Conservation (phyloP, 192 early-diverging fungal species). For the Phlyctochytrium bullatum region DNA sequence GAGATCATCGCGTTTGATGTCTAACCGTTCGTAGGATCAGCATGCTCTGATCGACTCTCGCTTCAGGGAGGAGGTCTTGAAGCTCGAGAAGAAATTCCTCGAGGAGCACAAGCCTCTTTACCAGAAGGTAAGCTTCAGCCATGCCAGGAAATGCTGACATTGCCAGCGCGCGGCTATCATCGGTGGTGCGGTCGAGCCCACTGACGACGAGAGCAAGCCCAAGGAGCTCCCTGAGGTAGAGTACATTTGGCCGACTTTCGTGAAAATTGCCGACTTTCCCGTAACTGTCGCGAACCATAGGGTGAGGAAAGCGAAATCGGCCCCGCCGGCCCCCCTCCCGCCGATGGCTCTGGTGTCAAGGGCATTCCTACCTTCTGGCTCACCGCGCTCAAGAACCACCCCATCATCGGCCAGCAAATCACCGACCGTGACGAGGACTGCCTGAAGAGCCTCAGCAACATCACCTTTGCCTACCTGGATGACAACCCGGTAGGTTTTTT, state of each 20-base stretch:
- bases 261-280: too few species aligned
- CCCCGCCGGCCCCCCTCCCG: conserved; percentile 2
- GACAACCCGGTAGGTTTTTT: conserved; percentile 62
- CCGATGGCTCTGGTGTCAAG: conserved; percentile 6
- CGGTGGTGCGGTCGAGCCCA: conserved; percentile 82
- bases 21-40: conserved; percentile 48
- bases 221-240: conserved; percentile 39
- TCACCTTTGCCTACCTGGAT: conserved; percentile 77
- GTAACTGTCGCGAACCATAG: too few species aligned
- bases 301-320: too few species aligned
- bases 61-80: conserved; percentile 92
- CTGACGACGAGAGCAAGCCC: conserved; percentile 74
- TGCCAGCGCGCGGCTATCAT: conserved; percentile 73
- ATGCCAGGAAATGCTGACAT: conserved; percentile 18
- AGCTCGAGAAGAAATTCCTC: conserved; percentile 95
- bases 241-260: too few species aligned
- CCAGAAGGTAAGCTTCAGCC: conserved; percentile 45
- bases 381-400: conserved; percentile 85
- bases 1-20: conserved; percentile 1
- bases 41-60: conserved; percentile 79
- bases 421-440: conserved; percentile 88
- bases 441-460: conserved; percentile 86
- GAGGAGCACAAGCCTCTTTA: conserved; percentile 84
- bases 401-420: conserved; percentile 77
- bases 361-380: conserved; percentile 97